Base-by-base conservation (phyloP, 2,329 filamentous ascomycete species). In the Epichloe uncinata region DNA sequence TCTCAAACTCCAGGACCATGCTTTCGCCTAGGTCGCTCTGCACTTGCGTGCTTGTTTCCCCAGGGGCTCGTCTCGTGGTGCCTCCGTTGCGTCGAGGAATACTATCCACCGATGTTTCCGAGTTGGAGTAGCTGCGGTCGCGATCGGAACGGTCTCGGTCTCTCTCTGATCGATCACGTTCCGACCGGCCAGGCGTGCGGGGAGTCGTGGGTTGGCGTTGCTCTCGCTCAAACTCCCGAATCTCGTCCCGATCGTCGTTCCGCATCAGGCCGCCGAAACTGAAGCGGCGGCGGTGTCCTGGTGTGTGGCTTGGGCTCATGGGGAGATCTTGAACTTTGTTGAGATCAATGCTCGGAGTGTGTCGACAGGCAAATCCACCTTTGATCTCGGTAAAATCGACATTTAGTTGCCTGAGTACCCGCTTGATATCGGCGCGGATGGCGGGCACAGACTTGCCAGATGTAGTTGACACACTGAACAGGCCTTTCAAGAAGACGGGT, bases 381-480 rank as follows among this genome's bases (percentile, higher is more conserved):
- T 86, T 87, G 63, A 97, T 95, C 66, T 97, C 91, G 3, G 77
- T 81, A 63, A 87, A 96, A 12, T 94, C 85, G n/a, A 97, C 88
- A 15, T 87, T 86, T 15, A 97, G 78, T 63, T 91, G 84, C 57
- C 82, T 84, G 48, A 98, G 70, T 3, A 97, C 93, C 46, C 91
- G 79, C 61, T 94, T 94, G 58, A 98, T 87, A 62, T 98, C 93
- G 6, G 81, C 73, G 38, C 91, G 82, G 54, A 98, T 98, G 52
- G 88, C 81, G 1, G 82, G 73, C 11, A 97, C 79, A 1, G 91
- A 87, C 63, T 94, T 95, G 61, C 84, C 93, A 51, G 89, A 96
- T 6, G 93, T 98, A 0, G 93, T 98, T 4, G 88, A 94, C 49
- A 97, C 93, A 60, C 91, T 97, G 70, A 98, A 97, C 16, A 98